Evolutionary conservation across 352 stramenopile species (phyloP).

Genomic region (Pythium guiyangense): DNA sequence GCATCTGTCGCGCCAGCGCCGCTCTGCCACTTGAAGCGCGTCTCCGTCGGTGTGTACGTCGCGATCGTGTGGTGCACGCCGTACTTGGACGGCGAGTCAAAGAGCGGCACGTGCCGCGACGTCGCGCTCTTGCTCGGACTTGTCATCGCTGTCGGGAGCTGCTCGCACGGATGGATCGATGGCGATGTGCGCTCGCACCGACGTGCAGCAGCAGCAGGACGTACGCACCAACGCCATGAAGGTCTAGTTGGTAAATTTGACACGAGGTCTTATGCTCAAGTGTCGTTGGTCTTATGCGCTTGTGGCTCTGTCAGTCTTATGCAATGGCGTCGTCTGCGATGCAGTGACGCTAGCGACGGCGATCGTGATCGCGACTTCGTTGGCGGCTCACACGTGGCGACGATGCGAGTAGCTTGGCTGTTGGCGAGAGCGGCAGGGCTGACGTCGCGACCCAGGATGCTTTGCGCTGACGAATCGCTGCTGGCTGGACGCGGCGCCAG

Average conservation of each 20-base stretch:
- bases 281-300: no score
- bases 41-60: slow-evolving; percentile 62
- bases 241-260: background rate
- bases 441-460: background rate
- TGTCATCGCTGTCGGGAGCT: slow-evolving; percentile 2
- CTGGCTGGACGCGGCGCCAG: slow-evolving; percentile 23
- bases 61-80: slow-evolving; percentile 65
- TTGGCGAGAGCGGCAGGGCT: background rate
- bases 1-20: slow-evolving; percentile 47
- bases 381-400: background rate
- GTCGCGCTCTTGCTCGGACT: slow-evolving; percentile 19
- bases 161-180: background rate
- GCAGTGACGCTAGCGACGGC: background rate
- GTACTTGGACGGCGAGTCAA: slow-evolving; percentile 69
- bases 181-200: background rate
- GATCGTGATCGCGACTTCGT: background rate
- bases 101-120: slow-evolving; percentile 40
- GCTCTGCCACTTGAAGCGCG: slow-evolving; percentile 72
- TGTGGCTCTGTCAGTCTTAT: no score
- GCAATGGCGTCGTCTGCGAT: no score
- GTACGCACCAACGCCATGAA: background rate
- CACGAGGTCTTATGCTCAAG: no score
- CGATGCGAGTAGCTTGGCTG: background rate
- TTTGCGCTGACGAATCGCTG: slow-evolving; percentile 3
- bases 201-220: background rate